A percentile compares a stretch with the other conserved stretches of the same genome.
Evolutionary conservation across 2,329 filamentous ascomycete genomes (phyloP).

Genomic region (Fusarium sambucinum): DNA sequence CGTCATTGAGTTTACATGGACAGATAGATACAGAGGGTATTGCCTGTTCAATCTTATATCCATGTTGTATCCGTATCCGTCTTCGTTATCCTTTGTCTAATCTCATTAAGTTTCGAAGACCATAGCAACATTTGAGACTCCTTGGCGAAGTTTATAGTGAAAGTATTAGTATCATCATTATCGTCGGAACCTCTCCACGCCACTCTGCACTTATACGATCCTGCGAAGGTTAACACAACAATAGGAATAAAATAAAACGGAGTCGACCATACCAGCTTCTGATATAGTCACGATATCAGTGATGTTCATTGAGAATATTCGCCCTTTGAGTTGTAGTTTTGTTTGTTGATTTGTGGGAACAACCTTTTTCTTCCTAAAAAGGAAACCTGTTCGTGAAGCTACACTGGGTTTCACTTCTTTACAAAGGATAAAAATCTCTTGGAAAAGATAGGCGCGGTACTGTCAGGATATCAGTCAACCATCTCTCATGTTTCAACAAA

Average conservation of each 20-base stretch:
- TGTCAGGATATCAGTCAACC: not conserved
- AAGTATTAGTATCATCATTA: accelerated
- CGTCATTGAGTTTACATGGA: no score
- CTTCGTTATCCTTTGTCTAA: not conserved
- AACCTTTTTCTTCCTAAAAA: accelerated
- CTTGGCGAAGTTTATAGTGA: accelerated
- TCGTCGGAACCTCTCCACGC: accelerated
- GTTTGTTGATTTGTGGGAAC: not conserved
- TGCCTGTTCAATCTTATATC: no score
- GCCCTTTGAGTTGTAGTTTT: accelerated
- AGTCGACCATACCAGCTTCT: not conserved
- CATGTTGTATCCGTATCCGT: not conserved
- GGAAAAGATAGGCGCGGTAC: not conserved
- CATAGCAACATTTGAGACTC: not conserved
- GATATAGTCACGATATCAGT: not conserved
- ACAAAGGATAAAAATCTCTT: not conserved
- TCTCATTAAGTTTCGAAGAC: not conserved
- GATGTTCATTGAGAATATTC: not conserved
- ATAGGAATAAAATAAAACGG: accelerated
- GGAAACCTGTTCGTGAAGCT: accelerated
- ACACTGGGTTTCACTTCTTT: not conserved
- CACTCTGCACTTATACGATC: not conserved
- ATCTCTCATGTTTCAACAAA: accelerated
- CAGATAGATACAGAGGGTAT: no score
- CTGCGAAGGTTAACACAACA: accelerated